phyloP scores from a whole-genome alignment of 352 stramenopile genomes.

The Hyaloperonospora brassicae region DNA sequence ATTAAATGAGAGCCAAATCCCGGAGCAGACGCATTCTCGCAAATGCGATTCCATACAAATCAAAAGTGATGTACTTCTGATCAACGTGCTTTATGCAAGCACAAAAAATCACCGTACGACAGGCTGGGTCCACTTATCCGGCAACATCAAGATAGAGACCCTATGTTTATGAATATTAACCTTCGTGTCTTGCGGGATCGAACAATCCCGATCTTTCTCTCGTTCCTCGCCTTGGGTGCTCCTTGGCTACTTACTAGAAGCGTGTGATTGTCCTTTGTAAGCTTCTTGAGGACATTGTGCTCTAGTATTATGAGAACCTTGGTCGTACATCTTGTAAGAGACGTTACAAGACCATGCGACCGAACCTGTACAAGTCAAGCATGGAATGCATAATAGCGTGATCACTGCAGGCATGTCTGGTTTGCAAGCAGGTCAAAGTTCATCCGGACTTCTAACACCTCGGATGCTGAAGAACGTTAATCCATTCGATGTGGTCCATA shows the following conservation, averaged over 20 bases:
- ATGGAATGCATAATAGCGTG: too few species aligned
- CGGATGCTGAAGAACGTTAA: not conserved
- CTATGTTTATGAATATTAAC: not conserved
- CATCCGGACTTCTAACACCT: conserved; percentile 2
- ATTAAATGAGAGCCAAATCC: not conserved
- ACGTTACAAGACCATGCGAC: too few species aligned
- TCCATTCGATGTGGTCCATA: conserved; percentile 5
- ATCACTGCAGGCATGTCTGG: too few species aligned
- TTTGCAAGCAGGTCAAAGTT: not conserved
- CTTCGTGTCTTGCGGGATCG: not conserved
- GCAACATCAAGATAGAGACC: not conserved
- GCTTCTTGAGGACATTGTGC: too few species aligned
- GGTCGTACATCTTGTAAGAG: too few species aligned
- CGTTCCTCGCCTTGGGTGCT: not conserved
- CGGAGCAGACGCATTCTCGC: conserved; percentile 1
- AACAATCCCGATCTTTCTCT: not conserved
- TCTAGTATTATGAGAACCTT: too few species aligned
- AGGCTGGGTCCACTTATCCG: not conserved
- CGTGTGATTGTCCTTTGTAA: too few species aligned
- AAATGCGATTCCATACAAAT: not conserved
- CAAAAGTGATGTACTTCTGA: not conserved
- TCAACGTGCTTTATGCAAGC: not conserved
- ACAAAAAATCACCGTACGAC: not conserved
- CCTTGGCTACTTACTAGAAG: too few species aligned
- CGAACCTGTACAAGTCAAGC: too few species aligned